phyloP scores from a whole-genome alignment of 345 rosid genomes.

The Corchorus olitorius region DNA sequence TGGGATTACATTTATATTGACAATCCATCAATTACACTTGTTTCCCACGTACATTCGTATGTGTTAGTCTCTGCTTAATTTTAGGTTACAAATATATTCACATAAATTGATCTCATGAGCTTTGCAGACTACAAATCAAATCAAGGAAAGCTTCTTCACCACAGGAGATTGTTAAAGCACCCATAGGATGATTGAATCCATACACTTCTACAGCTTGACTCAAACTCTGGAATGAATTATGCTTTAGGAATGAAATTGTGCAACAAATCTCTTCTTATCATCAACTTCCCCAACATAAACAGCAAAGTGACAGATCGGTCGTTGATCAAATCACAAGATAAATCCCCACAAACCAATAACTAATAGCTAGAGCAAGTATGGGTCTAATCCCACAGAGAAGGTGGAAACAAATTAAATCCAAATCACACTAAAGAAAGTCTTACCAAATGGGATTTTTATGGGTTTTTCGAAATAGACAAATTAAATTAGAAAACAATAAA shows the following conservation, averaged over 20 bases:
- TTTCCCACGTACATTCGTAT: background rate
- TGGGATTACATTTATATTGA: background rate
- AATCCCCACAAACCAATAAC: too few relatives aligned
- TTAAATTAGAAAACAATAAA: too few relatives aligned
- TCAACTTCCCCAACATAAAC: conserved; percentile 58
- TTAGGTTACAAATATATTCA: background rate
- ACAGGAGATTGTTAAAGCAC: conserved; percentile 60
- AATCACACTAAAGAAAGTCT: too few relatives aligned
- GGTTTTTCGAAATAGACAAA: too few relatives aligned
- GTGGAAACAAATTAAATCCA: too few relatives aligned
- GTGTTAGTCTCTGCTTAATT: background rate
- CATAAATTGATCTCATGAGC: conserved; percentile 1
- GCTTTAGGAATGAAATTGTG: conserved; percentile 43
- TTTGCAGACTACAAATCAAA: conserved; percentile 39
- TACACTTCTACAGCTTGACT: conserved; percentile 54
- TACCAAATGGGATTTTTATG: too few relatives aligned
- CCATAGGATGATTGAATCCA: conserved; percentile 53
- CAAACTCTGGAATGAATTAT: conserved; percentile 48
- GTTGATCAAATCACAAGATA: too few relatives aligned
- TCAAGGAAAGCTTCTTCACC: conserved; percentile 44
- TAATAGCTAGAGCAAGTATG: too few relatives aligned
- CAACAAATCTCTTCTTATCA: conserved; percentile 47
- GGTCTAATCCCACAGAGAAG: too few relatives aligned
- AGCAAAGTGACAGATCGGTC: conserved; percentile 47
- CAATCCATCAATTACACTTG: background rate